These are phyloP conservation scores for Tetrahymena elliotti DNA, from an alignment of 73 alveolate genomes.

Conservation along the genomic window DNA sequence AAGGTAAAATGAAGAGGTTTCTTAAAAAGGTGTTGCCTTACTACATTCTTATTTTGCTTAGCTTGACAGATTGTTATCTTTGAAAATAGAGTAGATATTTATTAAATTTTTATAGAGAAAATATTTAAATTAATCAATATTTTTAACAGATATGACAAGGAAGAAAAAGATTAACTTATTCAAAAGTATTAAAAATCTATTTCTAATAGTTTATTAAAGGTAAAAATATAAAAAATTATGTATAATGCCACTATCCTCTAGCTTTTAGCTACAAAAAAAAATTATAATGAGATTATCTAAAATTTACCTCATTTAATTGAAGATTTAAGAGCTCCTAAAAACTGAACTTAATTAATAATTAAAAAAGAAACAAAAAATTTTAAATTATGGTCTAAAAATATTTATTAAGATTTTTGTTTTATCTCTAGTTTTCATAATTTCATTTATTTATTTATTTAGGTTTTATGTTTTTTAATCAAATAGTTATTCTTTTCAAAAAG, in stretches of 20 bases:
- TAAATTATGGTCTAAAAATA: too few relatives aligned
- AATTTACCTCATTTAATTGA: background rate
- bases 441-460: too few relatives aligned
- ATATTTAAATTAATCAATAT: too few relatives aligned
- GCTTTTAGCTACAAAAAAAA: background rate
- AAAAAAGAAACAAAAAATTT: background rate
- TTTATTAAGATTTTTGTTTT: too few relatives aligned
- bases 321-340: background rate
- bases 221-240: background rate
- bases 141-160: background rate
- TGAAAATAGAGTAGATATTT: background rate
- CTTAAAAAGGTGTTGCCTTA: background rate
- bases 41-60: background rate
- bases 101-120: background rate
- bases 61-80: background rate
- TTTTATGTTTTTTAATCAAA: too few relatives aligned
- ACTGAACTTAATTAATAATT: background rate
- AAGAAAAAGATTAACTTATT: background rate
- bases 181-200: background rate
- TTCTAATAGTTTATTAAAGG: background rate
- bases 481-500: too few relatives aligned
- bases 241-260: background rate
- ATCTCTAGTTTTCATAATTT: too few relatives aligned
- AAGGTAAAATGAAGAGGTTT: background rate
- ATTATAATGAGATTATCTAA: background rate